Evolutionary conservation across 1,139 yeast genomes (phyloP).

Genomic region (Geotrichum histeridarum): DNA sequence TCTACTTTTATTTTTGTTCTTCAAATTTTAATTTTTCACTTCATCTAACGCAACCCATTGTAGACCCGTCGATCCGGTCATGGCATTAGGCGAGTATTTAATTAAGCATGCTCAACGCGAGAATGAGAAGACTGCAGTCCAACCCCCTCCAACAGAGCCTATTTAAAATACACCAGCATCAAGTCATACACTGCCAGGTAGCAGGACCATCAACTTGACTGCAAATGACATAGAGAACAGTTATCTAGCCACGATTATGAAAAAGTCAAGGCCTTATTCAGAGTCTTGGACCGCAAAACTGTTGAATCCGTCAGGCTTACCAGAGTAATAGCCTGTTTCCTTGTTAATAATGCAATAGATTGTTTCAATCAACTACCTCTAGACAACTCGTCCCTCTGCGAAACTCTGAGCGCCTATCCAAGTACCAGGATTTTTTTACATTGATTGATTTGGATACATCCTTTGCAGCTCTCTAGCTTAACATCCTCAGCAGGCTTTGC

Average conservation of each 20-base stretch:
- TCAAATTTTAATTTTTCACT: not conserved
- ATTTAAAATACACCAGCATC: not conserved
- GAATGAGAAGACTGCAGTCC: not conserved
- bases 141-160: slow-evolving; percentile 4
- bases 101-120: slow-evolving; percentile 35
- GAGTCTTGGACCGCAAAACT: not conserved
- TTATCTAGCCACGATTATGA: slow-evolving; percentile 27
- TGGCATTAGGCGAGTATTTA: slow-evolving; percentile 65
- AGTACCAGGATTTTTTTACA: too few species aligned
- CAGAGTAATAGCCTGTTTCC: slow-evolving; percentile 9
- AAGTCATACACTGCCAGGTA: not conserved
- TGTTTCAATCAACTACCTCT: too few species aligned
- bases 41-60: not conserved
- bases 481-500: too few species aligned
- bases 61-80: slow-evolving; percentile 64
- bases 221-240: slow-evolving; percentile 27
- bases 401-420: too few species aligned
- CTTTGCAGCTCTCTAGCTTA: too few species aligned
- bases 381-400: too few species aligned
- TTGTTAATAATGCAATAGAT: not conserved
- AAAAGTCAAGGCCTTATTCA: slow-evolving; percentile 1
- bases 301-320: slow-evolving; percentile 9
- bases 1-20: not conserved
- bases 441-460: too few species aligned
- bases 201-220: not conserved